These are phyloP conservation scores for Aspergillus quadrilineatus DNA, from an alignment of 2,329 filamentous ascomycete genomes.

Conservation along the genomic window DNA sequence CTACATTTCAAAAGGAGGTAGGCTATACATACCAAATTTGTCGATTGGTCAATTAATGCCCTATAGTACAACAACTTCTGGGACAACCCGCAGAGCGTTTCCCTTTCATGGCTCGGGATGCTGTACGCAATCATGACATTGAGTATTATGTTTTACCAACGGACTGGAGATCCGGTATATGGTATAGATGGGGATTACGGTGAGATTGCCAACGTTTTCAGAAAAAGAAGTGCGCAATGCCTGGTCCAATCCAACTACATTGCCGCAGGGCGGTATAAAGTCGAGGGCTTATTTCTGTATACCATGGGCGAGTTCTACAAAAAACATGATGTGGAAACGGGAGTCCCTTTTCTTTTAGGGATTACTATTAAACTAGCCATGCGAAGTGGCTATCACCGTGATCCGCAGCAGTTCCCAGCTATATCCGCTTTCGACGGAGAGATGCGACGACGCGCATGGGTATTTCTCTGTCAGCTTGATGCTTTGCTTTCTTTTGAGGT, in stretches of 20 bases:
- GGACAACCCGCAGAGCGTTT: constrained; percentile 26
- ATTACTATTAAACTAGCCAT: constrained; percentile 60
- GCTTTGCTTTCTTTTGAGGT: constrained; percentile 63
- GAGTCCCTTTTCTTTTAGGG: constrained; percentile 56
- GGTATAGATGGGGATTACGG: constrained; percentile 16
- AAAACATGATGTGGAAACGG: constrained; percentile 44
- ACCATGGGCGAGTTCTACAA: constrained; percentile 31
- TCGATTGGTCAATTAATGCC: neutral
- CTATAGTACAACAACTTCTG: constrained; percentile 35
- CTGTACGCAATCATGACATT: constrained; percentile 31
- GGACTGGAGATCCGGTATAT: constrained; percentile 26
- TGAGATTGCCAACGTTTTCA: constrained; percentile 46
- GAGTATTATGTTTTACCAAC: constrained; percentile 27
- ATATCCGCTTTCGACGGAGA: constrained; percentile 59
- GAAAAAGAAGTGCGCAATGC: constrained; percentile 43
- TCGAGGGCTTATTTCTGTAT: constrained; percentile 33
- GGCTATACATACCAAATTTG: neutral
- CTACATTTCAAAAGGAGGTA: constrained; percentile 34
- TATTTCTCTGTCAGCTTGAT: constrained; percentile 55
- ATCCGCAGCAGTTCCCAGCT: constrained; percentile 54
- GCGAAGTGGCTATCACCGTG: constrained; percentile 62
- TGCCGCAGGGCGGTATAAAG: constrained; percentile 32
- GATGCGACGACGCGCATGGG: constrained; percentile 48
- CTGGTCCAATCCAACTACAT: constrained; percentile 37
- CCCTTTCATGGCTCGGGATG: constrained; percentile 33